A percentile compares a stretch with the other conserved stretches of the same genome.
Conservation (phyloP, 805 yeast genomes). For the Schwanniomyces polymorphus region DNA sequence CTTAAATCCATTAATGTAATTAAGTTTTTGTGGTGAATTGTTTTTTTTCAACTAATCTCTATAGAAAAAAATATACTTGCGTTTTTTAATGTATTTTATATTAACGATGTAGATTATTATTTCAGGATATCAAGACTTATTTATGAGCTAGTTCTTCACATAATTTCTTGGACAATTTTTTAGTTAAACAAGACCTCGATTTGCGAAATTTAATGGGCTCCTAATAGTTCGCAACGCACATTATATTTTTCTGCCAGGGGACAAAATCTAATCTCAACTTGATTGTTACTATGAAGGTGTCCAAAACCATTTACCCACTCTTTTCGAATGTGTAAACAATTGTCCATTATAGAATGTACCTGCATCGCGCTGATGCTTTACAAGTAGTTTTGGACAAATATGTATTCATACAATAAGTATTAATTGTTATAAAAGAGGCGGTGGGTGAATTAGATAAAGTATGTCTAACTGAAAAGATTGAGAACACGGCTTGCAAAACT, state of each 20-base stretch:
- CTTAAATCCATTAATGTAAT: slow-evolving; percentile 2
- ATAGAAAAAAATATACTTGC: neutral
- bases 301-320: neutral
- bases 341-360: too few species aligned
- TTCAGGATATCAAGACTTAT: too few species aligned
- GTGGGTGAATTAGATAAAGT: too few species aligned
- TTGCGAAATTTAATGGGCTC: neutral
- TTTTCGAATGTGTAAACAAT: neutral
- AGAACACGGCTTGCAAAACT: too few species aligned
- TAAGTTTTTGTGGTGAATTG: neutral
- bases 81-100: neutral
- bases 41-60: neutral
- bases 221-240: neutral
- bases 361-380: too few species aligned
- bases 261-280: neutral
- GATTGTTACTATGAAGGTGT: neutral
- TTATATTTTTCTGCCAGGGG: neutral
- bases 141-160: neutral
- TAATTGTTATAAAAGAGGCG: too few species aligned
- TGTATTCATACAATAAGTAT: too few species aligned
- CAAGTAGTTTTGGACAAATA: too few species aligned
- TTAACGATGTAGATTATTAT: too few species aligned
- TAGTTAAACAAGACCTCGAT: neutral
- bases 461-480: too few species aligned
- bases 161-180: neutral